Evolutionary conservation across 371 early-diverging fungal genomes (phyloP).

Genomic region (Nematocida sp.): DNA sequence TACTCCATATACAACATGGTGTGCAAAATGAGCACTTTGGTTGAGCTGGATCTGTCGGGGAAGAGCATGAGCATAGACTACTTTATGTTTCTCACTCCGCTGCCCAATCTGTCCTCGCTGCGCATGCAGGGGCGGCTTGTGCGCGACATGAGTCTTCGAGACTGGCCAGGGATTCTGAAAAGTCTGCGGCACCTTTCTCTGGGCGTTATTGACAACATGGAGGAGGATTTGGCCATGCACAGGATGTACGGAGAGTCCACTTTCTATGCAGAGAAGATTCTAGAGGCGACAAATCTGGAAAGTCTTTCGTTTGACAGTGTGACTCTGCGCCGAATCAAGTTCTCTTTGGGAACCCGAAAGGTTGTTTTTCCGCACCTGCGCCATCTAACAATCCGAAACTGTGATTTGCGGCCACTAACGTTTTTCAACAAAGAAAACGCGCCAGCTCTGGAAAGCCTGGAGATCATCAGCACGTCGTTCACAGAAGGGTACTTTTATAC

Average conservation of each 20-base stretch:
- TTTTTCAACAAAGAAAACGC: conserved; percentile 51
- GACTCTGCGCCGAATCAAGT: conserved; percentile 26
- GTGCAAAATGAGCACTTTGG: conserved; percentile 40
- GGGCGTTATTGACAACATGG: conserved; percentile 31
- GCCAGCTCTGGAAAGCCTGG: conserved; percentile 28
- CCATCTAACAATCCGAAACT: conserved; percentile 46
- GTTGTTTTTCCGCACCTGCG: conserved; percentile 45
- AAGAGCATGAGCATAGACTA: conserved; percentile 47
- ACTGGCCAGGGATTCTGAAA: conserved; percentile 51
- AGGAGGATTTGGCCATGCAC: background rate
- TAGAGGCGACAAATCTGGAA: conserved; percentile 47
- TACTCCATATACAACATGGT: conserved; percentile 38
- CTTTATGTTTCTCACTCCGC: conserved; percentile 36
- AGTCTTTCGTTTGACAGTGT: conserved; percentile 50
- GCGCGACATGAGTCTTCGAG: conserved; percentile 48
- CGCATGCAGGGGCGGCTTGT: conserved; percentile 43
- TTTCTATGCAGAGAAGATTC: conserved; percentile 43
- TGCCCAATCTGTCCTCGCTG: conserved; percentile 13
- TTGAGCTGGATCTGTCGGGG: conserved; percentile 47
- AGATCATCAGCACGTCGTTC: conserved; percentile 36
- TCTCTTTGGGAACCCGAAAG: conserved; percentile 45
- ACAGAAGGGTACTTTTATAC: conserved; percentile 54
- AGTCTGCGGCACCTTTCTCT: conserved; percentile 36
- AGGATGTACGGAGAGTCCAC: conserved; percentile 26
- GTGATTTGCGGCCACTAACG: conserved; percentile 44